These are phyloP conservation scores for Mollisiaceae sp. DNA, from an alignment of 2,329 filamentous ascomycete genomes.

Conservation along the genomic window DNA sequence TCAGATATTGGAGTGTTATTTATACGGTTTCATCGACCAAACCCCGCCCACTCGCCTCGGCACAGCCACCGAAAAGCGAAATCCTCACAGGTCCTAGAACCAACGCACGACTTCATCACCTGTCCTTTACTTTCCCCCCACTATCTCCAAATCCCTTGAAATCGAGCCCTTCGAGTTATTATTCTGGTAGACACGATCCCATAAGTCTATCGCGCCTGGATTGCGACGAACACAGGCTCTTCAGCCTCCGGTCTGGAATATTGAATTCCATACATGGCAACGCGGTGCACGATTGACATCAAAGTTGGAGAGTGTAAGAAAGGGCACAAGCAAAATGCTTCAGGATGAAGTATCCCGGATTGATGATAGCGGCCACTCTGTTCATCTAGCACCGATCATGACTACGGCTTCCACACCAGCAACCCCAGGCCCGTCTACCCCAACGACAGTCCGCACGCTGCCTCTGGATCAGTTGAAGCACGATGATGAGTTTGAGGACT, in stretches of 20 bases:
- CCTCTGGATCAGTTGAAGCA: conserved; percentile 36
- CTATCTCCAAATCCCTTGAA: not conserved
- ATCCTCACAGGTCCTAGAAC: not conserved
- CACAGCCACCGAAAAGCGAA: not conserved
- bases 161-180: not conserved
- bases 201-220: not conserved
- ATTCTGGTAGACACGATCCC: not conserved
- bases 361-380: conserved; percentile 32
- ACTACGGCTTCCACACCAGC: conserved; percentile 41
- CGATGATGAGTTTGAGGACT: conserved; percentile 32
- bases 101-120: not conserved
- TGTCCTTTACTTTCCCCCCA: not conserved
- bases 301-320: conserved; percentile 6
- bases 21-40: not conserved
- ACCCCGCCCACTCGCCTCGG: not conserved
- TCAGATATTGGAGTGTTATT: not conserved
- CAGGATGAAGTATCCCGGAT: conserved; percentile 18
- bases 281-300: not conserved
- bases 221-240: not conserved
- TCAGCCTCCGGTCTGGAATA: not conserved
- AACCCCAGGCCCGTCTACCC: conserved; percentile 42
- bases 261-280: conserved; percentile 12
- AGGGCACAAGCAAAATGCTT: conserved; percentile 11
- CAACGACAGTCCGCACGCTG: conserved; percentile 35
- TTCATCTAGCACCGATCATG: conserved; percentile 33